These are phyloP conservation scores for Abrus pulchellus DNA, from an alignment of 306 rosid genomes.

Conservation along the genomic window DNA sequence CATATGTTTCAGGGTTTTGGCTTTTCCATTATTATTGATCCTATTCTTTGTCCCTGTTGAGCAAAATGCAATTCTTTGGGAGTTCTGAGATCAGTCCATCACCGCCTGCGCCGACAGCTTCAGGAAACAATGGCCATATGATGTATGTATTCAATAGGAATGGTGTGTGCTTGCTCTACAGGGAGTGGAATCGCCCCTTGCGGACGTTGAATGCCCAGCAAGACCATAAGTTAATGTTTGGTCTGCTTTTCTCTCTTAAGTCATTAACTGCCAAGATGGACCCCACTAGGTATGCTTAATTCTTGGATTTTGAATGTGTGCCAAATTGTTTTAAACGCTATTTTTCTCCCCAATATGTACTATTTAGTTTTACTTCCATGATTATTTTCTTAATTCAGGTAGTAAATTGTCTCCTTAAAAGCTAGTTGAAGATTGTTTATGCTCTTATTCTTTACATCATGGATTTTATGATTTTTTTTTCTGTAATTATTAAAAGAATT, in stretches of 20 bases:
- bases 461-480: conserved; percentile 25
- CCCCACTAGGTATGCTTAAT: conserved; percentile 64
- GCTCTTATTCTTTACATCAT: conserved; percentile 2
- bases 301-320: conserved; percentile 8
- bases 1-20: conserved; percentile 37
- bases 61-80: conserved; percentile 92
- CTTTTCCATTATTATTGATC: conserved; percentile 42
- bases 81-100: conserved; percentile 98
- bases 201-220: conserved; percentile 84
- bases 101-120: conserved; percentile 80
- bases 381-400: conserved; percentile 21
- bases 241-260: conserved; percentile 93
- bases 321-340: neutral
- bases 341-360: neutral
- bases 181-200: conserved; percentile 96
- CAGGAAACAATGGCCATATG: conserved; percentile 96
- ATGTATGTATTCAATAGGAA: conserved; percentile 87
- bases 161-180: conserved; percentile 90
- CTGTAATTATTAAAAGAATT: conserved; percentile 14
- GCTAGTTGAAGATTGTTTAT: conserved; percentile 28
- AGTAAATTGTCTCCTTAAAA: conserved; percentile 22
- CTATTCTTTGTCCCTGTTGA: conserved; percentile 49
- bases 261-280: conserved; percentile 97
- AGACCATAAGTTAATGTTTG: conserved; percentile 98
- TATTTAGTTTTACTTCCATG: neutral